Percentiles rank a stretch among this genome's conserved stretches.
Conservation (phyloP, 805 yeast genomes). For the Starmerella vitae region DNA sequence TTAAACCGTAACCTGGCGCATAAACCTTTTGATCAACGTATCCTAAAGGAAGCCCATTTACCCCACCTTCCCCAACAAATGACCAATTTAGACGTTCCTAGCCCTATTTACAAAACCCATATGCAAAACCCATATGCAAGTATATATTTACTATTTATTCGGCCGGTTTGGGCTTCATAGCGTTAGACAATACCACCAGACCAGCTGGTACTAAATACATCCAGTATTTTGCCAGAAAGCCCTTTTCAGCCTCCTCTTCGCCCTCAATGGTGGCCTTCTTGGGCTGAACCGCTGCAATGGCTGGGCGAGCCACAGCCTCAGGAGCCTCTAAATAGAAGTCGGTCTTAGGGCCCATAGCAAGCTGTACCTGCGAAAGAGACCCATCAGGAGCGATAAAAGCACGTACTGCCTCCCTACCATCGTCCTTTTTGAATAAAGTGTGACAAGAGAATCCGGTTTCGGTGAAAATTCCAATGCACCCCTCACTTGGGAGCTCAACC, state of each 20-base stretch:
- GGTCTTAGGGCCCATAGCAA: constrained; percentile 19
- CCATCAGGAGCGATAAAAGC: constrained; percentile 6
- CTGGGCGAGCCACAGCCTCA: constrained; percentile 5
- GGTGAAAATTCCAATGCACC: constrained; percentile 13
- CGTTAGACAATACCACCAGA: constrained; percentile 4
- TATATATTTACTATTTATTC: too few relatives aligned
- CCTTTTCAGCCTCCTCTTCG: constrained; percentile 6
- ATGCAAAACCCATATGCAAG: too few relatives aligned
- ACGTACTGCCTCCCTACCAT: constrained; percentile 1
- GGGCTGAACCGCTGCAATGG: background rate
- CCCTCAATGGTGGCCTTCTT: constrained; percentile 24
- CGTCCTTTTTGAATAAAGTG: constrained; percentile 1
- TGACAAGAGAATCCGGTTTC: constrained; percentile 10
- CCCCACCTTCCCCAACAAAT: too few relatives aligned
- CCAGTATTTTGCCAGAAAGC: constrained; percentile 18
- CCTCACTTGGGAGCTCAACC: constrained; percentile 2
- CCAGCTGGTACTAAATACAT: constrained; percentile 10
- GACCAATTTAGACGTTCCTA: too few relatives aligned
- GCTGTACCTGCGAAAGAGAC: constrained; percentile 6
- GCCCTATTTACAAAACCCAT: too few relatives aligned
- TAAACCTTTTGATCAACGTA: too few relatives aligned
- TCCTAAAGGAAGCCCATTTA: too few relatives aligned
- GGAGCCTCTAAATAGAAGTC: constrained; percentile 3
- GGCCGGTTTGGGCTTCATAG: background rate
- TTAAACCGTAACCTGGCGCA: too few relatives aligned